A percentile compares a stretch with the other conserved stretches of the same genome.
These are phyloP conservation scores for Nakaseomyces uthaithaninus DNA, from an alignment of 1,139 yeast species.

Conservation along the genomic window DNA sequence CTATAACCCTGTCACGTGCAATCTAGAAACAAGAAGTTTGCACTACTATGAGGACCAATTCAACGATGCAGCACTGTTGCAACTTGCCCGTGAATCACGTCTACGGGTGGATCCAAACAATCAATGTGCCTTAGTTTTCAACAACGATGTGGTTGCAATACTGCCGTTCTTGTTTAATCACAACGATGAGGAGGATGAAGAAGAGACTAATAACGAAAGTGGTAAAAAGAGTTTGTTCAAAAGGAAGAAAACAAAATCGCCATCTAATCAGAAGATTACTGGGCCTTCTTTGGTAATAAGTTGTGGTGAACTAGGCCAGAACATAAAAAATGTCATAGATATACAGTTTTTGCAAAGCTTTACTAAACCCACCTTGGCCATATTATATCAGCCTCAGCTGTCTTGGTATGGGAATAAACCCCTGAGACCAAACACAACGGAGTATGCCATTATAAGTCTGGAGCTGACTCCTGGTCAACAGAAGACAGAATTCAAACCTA, in stretches of 20 bases:
- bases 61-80: conserved; percentile 42
- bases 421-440: conserved; percentile 20
- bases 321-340: conserved; percentile 57
- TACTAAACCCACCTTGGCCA: conserved; percentile 72
- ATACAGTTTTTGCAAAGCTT: conserved; percentile 63
- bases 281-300: conserved; percentile 39
- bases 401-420: conserved; percentile 65
- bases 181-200: conserved; percentile 30
- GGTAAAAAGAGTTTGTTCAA: conserved; percentile 13
- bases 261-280: conserved; percentile 10
- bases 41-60: conserved; percentile 79
- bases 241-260: conserved; percentile 12
- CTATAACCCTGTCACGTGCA: conserved; percentile 52
- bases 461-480: conserved; percentile 14
- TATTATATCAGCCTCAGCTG: conserved; percentile 52
- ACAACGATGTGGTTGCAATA: conserved; percentile 65
- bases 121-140: conserved; percentile 56
- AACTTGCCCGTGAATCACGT: conserved; percentile 37
- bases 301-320: conserved; percentile 48
- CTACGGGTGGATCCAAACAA: conserved; percentile 60
- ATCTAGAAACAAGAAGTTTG: conserved; percentile 63
- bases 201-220: conserved; percentile 23
- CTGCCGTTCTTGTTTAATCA: conserved; percentile 42
- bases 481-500: conserved; percentile 15
- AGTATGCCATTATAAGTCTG: conserved; percentile 21